Percentiles rank a stretch among this genome's conserved stretches.
phyloP scores from a whole-genome alignment of 768 basidiomycete species.

The Podaxis sp. region DNA sequence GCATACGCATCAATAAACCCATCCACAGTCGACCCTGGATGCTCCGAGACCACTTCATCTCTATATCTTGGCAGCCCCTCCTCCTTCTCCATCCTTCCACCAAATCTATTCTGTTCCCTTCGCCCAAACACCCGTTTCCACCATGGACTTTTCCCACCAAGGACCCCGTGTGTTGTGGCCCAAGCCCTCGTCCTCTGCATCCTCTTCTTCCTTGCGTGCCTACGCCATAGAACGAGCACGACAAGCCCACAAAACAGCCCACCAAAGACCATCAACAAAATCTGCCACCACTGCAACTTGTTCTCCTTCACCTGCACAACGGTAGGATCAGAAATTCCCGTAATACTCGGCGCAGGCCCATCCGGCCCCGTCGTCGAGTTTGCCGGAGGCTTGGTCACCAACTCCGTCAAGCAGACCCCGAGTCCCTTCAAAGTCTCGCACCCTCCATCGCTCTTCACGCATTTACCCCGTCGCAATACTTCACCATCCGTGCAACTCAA shows the following conservation, averaged over 20 bases:
- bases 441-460: slow-evolving; percentile 52
- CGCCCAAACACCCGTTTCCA: slow-evolving; percentile 60
- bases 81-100: slow-evolving; percentile 22
- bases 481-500: slow-evolving; percentile 70
- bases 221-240: slow-evolving; percentile 66
- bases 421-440: slow-evolving; percentile 63
- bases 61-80: slow-evolving; percentile 18
- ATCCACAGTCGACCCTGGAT: slow-evolving; percentile 47
- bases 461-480: slow-evolving; percentile 65
- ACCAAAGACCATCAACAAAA: slow-evolving; percentile 79
- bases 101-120: slow-evolving; percentile 54
- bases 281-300: slow-evolving; percentile 76
- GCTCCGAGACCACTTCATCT: slow-evolving; percentile 22
- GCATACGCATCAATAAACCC: slow-evolving; percentile 49
- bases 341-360: slow-evolving; percentile 49
- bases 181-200: slow-evolving; percentile 66
- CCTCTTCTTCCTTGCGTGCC: slow-evolving; percentile 65
- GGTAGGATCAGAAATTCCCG: slow-evolving; percentile 58
- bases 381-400: slow-evolving; percentile 52
- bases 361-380: slow-evolving; percentile 43
- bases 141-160: slow-evolving; percentile 38
- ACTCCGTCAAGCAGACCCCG: slow-evolving; percentile 77
- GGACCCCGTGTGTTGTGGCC: slow-evolving; percentile 57
- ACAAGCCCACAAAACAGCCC: slow-evolving; percentile 67
- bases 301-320: slow-evolving; percentile 25